Evolutionary conservation across 2,329 filamentous ascomycete genomes (phyloP).

Genomic region (Grosmannia penicillata): DNA sequence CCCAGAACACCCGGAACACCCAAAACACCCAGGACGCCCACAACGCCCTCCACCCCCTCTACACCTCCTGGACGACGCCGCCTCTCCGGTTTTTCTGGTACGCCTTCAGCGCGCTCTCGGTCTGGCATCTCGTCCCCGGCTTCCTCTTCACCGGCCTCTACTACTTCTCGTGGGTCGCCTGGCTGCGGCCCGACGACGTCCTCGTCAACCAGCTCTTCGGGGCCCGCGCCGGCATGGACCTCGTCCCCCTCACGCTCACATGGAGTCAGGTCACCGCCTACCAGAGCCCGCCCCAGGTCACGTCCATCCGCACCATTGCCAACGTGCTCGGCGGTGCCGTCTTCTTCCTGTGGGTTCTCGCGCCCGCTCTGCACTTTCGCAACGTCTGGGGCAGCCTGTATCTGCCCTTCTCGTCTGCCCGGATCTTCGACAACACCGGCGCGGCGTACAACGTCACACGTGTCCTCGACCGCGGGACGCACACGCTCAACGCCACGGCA

Average conservation of each 20-base stretch:
- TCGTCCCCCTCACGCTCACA: constrained; percentile 21
- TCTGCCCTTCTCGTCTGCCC: constrained; percentile 43
- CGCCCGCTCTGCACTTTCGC: constrained; percentile 41
- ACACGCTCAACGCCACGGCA: constrained; percentile 40
- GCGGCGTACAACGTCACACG: constrained; percentile 39
- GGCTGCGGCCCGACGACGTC: constrained; percentile 27
- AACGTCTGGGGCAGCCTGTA: constrained; percentile 42
- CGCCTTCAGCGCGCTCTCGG: constrained; percentile 33
- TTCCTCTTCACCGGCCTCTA: constrained; percentile 33
- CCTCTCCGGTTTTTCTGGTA: constrained; percentile 47
- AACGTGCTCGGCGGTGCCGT: constrained; percentile 38
- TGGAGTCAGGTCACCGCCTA: constrained; percentile 23
- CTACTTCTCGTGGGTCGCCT: constrained; percentile 26
- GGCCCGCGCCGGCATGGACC: constrained; percentile 19
- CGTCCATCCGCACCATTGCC: constrained; percentile 37
- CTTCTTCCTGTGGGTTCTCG: constrained; percentile 39
- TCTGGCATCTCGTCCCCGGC: constrained; percentile 39
- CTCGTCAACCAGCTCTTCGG: constrained; percentile 30
- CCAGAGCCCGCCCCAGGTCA: constrained; percentile 29
- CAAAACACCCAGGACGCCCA: too few species aligned
- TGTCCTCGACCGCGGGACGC: constrained; percentile 34
- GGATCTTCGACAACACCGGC: constrained; percentile 50
- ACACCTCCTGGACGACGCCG: constrained; percentile 47
- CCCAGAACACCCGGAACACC: too few species aligned
- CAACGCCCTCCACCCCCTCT: constrained; percentile 35